Percentiles rank a stretch among this genome's conserved stretches.
Evolutionary conservation across 2,329 filamentous ascomycete genomes (phyloP).

Genomic region (Ophiosphaerella korrae): DNA sequence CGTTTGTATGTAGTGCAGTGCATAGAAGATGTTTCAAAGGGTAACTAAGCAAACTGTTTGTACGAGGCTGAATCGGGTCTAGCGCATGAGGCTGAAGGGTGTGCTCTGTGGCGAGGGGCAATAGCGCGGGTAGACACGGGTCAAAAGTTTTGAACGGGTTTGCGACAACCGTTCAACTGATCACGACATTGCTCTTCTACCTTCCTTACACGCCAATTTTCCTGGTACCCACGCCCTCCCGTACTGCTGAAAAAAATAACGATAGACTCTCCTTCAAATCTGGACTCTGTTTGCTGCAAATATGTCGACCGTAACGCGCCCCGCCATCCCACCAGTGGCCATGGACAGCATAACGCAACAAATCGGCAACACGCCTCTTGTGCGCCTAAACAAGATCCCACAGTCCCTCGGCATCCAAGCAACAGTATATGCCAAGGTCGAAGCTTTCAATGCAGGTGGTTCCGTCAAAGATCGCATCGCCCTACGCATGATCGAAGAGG

Average conservation of each 20-base stretch:
- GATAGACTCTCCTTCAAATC: background rate
- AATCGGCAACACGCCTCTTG: constrained; percentile 95
- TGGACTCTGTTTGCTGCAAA: constrained; percentile 8
- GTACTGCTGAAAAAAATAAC: background rate
- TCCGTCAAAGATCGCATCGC: constrained; percentile 96
- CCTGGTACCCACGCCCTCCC: background rate
- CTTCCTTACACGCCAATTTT: background rate
- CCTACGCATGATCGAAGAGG: constrained; percentile 95
- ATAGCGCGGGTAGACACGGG: constrained; percentile 21
- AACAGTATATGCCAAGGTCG: constrained; percentile 87
- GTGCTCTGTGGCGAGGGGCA: background rate
- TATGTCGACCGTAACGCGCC: constrained; percentile 57
- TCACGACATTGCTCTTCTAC: constrained; percentile 8
- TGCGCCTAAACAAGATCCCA: constrained; percentile 90
- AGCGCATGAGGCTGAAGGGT: constrained; percentile 4
- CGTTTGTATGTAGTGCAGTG: background rate
- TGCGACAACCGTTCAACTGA: constrained; percentile 9
- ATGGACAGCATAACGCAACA: constrained; percentile 78
- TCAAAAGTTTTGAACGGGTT: constrained; percentile 17
- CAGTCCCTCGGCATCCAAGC: constrained; percentile 88
- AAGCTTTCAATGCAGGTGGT: constrained; percentile 92
- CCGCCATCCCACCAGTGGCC: constrained; percentile 60
- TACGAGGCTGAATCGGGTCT: background rate
- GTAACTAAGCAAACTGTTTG: background rate
- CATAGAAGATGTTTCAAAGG: background rate